phyloP scores from a whole-genome alignment of 2,329 filamentous ascomycete species.

The Monosporascus sp. region DNA sequence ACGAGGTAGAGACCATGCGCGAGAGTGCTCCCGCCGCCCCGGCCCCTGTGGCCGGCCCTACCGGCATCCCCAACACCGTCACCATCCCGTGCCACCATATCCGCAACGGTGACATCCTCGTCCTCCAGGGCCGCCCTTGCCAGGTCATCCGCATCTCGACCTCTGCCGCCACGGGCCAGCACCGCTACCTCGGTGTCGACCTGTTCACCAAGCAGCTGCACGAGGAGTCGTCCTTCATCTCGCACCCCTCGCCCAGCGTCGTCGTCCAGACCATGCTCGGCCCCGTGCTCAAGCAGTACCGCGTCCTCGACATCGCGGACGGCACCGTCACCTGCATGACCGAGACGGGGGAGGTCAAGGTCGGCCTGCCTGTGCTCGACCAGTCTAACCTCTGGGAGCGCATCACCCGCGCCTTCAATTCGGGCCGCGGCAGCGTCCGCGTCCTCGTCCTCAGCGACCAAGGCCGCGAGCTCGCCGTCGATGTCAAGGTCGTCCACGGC shows the following conservation, averaged over 20 bases:
- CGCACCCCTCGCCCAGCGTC: constrained; percentile 92
- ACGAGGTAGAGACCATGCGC: constrained; percentile 39
- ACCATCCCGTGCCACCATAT: constrained; percentile 99
- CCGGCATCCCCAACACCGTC: constrained; percentile 69
- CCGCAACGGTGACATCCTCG: constrained; percentile 96
- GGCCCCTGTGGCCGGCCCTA: constrained; percentile 27
- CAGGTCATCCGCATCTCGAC: constrained; percentile 99
- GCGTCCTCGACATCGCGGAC: constrained; percentile 93
- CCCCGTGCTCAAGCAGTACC: constrained; percentile 99
- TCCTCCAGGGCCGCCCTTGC: constrained; percentile 98
- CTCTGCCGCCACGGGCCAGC: constrained; percentile 95
- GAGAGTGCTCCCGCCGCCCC: constrained; percentile 33
- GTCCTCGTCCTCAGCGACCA: constrained; percentile 93
- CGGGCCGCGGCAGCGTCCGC: constrained; percentile 88
- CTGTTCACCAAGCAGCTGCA: constrained; percentile 99
- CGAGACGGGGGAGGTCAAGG: constrained; percentile 98
- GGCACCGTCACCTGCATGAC: constrained; percentile 90
- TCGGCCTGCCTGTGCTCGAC: constrained; percentile 86
- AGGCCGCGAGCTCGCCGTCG: constrained; percentile 90
- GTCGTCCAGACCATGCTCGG: constrained; percentile 99
- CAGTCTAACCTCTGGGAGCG: constrained; percentile 85
- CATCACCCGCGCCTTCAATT: constrained; percentile 78
- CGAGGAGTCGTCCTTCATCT: constrained; percentile 97
- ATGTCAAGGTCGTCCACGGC: constrained; percentile 97
- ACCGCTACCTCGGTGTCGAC: constrained; percentile 99